These are phyloP conservation scores for Isabelozyma rhagii DNA, from an alignment of 805 yeast genomes.

Conservation along the genomic window DNA sequence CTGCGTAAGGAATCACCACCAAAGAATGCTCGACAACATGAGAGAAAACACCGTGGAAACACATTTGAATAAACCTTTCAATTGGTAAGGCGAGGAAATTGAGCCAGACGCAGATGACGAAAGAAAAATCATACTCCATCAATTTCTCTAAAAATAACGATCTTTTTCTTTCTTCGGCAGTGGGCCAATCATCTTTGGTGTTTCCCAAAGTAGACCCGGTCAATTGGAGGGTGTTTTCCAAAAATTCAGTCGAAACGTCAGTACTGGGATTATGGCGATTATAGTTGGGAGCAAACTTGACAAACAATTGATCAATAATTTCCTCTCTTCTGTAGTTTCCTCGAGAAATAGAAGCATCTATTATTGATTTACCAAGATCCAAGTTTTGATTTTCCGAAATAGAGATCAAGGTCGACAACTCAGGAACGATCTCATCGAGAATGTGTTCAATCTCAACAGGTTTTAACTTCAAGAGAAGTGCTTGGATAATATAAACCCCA, in stretches of 20 bases:
- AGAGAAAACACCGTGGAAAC: conserved; percentile 86
- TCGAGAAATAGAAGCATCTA: conserved; percentile 61
- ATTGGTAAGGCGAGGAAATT: conserved; percentile 57
- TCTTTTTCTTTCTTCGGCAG: conserved; percentile 82
- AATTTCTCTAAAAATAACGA: conserved; percentile 71
- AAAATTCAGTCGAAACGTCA: conserved; percentile 42
- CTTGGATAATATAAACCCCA: conserved; percentile 77
- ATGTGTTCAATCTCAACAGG: conserved; percentile 60
- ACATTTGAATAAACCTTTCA: conserved; percentile 68
- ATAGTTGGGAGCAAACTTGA: conserved; percentile 41
- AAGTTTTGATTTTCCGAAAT: conserved; percentile 56
- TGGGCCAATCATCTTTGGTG: conserved; percentile 87
- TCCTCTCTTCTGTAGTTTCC: conserved; percentile 59
- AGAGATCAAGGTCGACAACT: conserved; percentile 53
- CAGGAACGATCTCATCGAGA: conserved; percentile 64
- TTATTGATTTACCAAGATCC: conserved; percentile 63
- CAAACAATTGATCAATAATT: conserved; percentile 46
- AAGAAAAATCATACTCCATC: conserved; percentile 62
- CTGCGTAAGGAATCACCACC: conserved; percentile 46
- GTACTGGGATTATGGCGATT: conserved; percentile 14
- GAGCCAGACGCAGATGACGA: conserved; percentile 56
- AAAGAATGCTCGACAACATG: conserved; percentile 71
- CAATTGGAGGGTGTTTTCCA: conserved; percentile 66
- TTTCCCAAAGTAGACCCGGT: conserved; percentile 75
- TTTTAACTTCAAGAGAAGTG: conserved; percentile 62